These are phyloP conservation scores for Boletus edulis DNA, from an alignment of 768 basidiomycete species.

Conservation along the genomic window DNA sequence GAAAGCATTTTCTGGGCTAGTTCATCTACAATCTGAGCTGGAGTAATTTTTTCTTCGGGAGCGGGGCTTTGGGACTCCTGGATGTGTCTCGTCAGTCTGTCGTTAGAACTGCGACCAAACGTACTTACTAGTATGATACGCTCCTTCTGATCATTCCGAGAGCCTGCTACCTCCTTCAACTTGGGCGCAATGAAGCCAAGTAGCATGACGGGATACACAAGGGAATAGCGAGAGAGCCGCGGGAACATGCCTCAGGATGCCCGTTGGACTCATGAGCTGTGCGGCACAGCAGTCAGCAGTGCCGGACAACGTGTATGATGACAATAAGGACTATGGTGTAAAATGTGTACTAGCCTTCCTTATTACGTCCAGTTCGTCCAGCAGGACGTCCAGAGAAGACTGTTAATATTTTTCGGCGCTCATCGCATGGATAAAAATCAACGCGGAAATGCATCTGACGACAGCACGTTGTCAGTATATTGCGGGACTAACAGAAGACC, in stretches of 20 bases:
- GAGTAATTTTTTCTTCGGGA: conserved; percentile 6
- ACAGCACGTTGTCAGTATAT: too few relatives aligned
- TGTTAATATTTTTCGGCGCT: too few relatives aligned
- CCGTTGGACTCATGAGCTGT: background rate
- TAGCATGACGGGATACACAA: conserved; percentile 10
- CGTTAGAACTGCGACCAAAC: background rate
- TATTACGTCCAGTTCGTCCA: too few relatives aligned
- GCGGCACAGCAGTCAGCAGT: background rate
- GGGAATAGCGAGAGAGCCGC: conserved; percentile 1
- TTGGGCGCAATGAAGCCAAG: background rate
- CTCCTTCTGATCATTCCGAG: background rate
- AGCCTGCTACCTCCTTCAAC: background rate
- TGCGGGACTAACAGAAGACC: too few relatives aligned
- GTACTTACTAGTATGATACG: background rate
- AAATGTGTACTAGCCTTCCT: too few relatives aligned
- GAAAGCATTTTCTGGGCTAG: conserved; percentile 15
- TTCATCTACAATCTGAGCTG: conserved; percentile 17
- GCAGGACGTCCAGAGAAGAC: too few relatives aligned
- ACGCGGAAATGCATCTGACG: too few relatives aligned
- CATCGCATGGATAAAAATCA: too few relatives aligned
- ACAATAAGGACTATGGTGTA: background rate
- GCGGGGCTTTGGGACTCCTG: background rate
- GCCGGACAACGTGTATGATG: background rate
- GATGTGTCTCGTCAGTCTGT: background rate
- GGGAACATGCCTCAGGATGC: background rate